Evolutionary conservation across 768 basidiomycete species (phyloP).

Genomic region (Lactarius hengduanensis): DNA sequence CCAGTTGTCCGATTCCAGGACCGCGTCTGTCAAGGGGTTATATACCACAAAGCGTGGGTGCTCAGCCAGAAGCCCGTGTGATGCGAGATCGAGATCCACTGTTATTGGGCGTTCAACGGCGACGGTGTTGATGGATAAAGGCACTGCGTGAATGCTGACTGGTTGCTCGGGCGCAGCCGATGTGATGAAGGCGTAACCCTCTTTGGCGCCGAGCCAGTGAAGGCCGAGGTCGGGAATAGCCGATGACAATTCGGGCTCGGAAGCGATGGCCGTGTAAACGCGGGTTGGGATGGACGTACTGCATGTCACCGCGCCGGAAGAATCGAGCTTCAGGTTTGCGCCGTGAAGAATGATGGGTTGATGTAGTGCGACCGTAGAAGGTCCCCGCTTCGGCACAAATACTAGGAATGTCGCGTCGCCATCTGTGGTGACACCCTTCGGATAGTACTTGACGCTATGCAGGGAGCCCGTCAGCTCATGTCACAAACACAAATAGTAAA

Average conservation of each 20-base stretch:
- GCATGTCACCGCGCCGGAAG: slow-evolving; percentile 16
- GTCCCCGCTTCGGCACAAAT: slow-evolving; percentile 21
- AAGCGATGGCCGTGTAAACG: slow-evolving; percentile 22
- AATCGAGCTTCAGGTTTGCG: slow-evolving; percentile 21
- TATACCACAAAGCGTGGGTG: slow-evolving; percentile 8
- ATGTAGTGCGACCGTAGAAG: slow-evolving; percentile 24
- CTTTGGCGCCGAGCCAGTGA: slow-evolving; percentile 26
- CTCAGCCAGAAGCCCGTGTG: slow-evolving; percentile 14
- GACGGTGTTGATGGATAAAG: slow-evolving; percentile 14
- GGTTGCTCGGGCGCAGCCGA: slow-evolving; percentile 16
- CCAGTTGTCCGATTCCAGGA: slow-evolving; percentile 15
- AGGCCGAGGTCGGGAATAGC: slow-evolving; percentile 27
- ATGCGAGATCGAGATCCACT: slow-evolving; percentile 21
- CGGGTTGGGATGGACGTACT: slow-evolving; percentile 18
- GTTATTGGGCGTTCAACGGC: slow-evolving; percentile 7
- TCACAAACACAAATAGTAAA: neutral
- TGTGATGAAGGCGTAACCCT: slow-evolving; percentile 24
- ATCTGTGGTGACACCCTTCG: slow-evolving; percentile 18
- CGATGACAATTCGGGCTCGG: slow-evolving; percentile 14
- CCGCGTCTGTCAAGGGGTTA: slow-evolving; percentile 9
- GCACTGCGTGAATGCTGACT: slow-evolving; percentile 21
- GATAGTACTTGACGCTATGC: slow-evolving; percentile 24
- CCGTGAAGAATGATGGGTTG: slow-evolving; percentile 29
- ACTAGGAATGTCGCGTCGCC: slow-evolving; percentile 25
- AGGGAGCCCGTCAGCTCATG: neutral